Percentiles rank a stretch among this genome's conserved stretches.
phyloP scores from a whole-genome alignment of 495 filamentous ascomycete genomes.

The Bryoglossum gracile region DNA sequence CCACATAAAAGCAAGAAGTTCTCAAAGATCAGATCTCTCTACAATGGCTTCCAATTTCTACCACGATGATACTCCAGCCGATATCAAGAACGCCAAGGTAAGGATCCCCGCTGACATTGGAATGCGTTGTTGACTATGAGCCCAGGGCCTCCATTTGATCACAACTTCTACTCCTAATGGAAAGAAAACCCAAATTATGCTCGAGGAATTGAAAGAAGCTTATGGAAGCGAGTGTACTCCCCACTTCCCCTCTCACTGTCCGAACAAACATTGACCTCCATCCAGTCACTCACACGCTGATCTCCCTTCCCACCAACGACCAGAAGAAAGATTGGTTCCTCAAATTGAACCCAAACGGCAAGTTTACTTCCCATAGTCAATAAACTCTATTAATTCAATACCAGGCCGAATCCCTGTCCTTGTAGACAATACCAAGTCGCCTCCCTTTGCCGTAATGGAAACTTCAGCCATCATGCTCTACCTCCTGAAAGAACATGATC shows the following conservation, averaged over 20 bases:
- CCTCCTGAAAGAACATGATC: slow-evolving; percentile 40
- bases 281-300: slow-evolving; percentile 20
- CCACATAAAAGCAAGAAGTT: no score
- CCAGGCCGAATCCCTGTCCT: slow-evolving; percentile 43
- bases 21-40: no score
- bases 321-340: no score
- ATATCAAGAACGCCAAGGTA: neutral
- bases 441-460: slow-evolving; percentile 46
- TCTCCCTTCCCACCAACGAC: neutral
- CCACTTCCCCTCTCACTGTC: slow-evolving; percentile 21
- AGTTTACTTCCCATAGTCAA: no score
- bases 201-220: slow-evolving; percentile 31
- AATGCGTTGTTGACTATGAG: neutral
- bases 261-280: no score
- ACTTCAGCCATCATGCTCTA: slow-evolving; percentile 46
- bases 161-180: slow-evolving; percentile 32
- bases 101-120: neutral
- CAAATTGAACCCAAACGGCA: no score
- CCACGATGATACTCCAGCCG: neutral
- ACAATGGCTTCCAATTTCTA: neutral
- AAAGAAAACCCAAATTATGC: slow-evolving; percentile 15
- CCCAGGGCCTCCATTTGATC: slow-evolving; percentile 34
- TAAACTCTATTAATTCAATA: neutral
- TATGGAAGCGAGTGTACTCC: slow-evolving; percentile 47
- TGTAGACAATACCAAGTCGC: slow-evolving; percentile 41